phyloP scores from a whole-genome alignment of 805 yeast genomes.

The Candida xyloterini region DNA sequence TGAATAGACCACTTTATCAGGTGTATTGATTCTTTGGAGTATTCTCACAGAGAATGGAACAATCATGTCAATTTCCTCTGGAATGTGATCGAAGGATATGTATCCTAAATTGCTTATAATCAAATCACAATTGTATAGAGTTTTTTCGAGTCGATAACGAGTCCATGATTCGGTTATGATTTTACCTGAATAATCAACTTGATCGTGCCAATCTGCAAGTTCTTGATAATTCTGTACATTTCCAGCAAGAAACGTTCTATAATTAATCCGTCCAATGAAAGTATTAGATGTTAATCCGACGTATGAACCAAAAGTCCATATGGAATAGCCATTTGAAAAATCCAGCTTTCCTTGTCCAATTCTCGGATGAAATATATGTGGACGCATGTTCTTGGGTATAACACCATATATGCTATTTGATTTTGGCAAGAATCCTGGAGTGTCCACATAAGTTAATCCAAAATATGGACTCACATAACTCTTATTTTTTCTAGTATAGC shows the following conservation, averaged over 20 bases:
- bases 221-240: background rate
- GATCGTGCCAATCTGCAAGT: background rate
- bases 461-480: conserved; percentile 14
- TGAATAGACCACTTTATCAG: background rate
- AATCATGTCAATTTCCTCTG: conserved; percentile 9
- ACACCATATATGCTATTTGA: conserved; percentile 22
- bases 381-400: conserved; percentile 1
- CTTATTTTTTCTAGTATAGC: conserved; percentile 15
- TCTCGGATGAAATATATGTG: background rate
- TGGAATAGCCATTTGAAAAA: background rate
- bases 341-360: background rate
- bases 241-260: background rate
- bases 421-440: conserved; percentile 29
- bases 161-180: background rate
- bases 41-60: conserved; percentile 10
- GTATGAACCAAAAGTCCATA: background rate
- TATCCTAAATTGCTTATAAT: conserved; percentile 19
- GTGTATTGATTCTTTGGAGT: background rate
- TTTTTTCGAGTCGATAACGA: background rate
- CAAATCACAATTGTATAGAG: conserved; percentile 10
- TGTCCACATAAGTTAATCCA: conserved; percentile 24
- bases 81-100: conserved; percentile 7
- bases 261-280: background rate
- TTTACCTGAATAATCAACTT: no score
- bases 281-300: background rate